Conservation (phyloP, 73 alveolate genomes). For the Paramecium primaurelia region DNA sequence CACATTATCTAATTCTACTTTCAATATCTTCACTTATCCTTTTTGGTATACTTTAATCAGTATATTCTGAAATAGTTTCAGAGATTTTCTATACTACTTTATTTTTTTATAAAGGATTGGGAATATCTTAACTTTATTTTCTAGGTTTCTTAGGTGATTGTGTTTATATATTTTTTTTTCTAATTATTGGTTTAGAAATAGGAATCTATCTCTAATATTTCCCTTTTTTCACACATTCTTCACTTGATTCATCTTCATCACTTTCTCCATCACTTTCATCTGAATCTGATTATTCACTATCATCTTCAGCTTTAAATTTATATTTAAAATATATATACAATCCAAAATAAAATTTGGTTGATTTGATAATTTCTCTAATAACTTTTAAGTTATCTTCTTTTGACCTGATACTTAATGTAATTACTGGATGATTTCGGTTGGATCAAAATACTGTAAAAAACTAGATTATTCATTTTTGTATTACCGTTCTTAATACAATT, state of each 20-base stretch:
- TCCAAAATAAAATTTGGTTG: not conserved
- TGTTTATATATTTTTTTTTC: not conserved
- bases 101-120: not conserved
- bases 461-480: not conserved
- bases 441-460: slow-evolving; percentile 32
- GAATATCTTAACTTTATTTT: not conserved
- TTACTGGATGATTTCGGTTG: slow-evolving; percentile 46
- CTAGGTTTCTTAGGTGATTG: not conserved
- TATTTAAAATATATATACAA: not conserved
- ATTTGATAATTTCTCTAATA: slow-evolving; percentile 8
- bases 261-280: not conserved
- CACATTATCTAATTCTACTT: not conserved
- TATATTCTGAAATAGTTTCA: not conserved
- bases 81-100: not conserved
- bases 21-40: not conserved
- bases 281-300: not conserved
- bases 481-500: not conserved
- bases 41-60: not conserved
- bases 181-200: not conserved
- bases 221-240: not conserved
- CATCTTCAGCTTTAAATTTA: not conserved
- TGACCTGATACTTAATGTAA: slow-evolving; percentile 32
- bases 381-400: slow-evolving; percentile 29
- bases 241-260: slow-evolving; percentile 13
- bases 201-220: not conserved